Conservation (phyloP, 768 basidiomycete genomes). For the Cystofilobasidium macerans region DNA sequence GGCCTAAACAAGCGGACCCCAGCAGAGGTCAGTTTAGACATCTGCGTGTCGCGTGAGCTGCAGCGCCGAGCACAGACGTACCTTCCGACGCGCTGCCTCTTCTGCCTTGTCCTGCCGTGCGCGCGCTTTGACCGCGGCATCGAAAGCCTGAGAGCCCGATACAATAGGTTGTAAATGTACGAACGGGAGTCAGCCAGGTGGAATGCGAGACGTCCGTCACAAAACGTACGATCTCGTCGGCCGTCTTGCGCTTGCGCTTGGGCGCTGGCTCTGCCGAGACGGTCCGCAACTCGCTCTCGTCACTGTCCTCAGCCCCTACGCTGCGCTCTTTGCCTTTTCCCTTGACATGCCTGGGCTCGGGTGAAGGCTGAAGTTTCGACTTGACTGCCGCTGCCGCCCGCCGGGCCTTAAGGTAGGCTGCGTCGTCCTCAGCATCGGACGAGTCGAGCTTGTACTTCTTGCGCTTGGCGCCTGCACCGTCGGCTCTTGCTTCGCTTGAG, state of each 20-base stretch:
- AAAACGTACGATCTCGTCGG: neutral
- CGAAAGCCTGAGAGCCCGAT: neutral
- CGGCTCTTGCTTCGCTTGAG: neutral
- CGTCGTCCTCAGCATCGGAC: neutral
- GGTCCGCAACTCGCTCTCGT: neutral
- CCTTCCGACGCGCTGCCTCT: slow-evolving; percentile 28
- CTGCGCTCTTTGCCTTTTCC: neutral
- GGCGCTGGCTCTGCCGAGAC: neutral
- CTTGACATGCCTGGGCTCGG: neutral
- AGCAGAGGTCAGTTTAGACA: slow-evolving; percentile 17
- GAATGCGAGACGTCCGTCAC: neutral
- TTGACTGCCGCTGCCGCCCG: neutral
- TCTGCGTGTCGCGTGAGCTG: neutral
- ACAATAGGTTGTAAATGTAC: neutral
- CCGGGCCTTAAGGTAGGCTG: neutral
- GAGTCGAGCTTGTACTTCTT: slow-evolving; percentile 9
- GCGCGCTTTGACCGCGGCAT: slow-evolving; percentile 28
- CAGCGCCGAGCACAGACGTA: neutral
- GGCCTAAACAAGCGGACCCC: slow-evolving; percentile 30
- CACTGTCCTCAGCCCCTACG: neutral
- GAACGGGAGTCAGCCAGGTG: neutral
- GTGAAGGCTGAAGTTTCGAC: neutral
- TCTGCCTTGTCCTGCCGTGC: slow-evolving; percentile 29
- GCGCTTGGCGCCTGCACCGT: neutral
- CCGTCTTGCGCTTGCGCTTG: neutral